Percentiles rank a stretch among this genome's conserved stretches.
These are phyloP conservation scores for Teratosphaeria pseudoeucalypti DNA, from an alignment of 2,329 filamentous ascomycete genomes.

Conservation along the genomic window DNA sequence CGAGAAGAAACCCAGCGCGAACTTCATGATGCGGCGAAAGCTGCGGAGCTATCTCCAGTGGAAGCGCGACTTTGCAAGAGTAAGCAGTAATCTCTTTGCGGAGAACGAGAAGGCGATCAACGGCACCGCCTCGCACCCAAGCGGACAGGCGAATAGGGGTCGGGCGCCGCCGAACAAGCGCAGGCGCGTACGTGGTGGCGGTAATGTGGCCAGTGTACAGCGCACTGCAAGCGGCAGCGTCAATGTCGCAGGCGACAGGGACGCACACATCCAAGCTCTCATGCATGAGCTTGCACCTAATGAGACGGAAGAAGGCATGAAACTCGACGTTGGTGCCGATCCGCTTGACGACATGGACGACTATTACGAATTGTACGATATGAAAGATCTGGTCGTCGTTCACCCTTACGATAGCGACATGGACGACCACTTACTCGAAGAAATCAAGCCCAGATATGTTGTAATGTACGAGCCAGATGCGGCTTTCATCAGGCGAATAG, in stretches of 20 bases:
- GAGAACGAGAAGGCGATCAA: conserved; percentile 71
- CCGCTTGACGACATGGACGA: conserved; percentile 85
- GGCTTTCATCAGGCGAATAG: conserved; percentile 84
- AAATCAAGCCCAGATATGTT: conserved; percentile 84
- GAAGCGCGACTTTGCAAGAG: conserved; percentile 80
- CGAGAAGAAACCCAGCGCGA: conserved; percentile 53
- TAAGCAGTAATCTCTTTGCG: conserved; percentile 66
- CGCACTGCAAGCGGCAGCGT: conserved; percentile 66
- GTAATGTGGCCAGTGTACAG: conserved; percentile 46
- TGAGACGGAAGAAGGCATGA: conserved; percentile 60
- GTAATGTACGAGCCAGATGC: conserved; percentile 98
- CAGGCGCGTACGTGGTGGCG: conserved; percentile 72
- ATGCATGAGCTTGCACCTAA: conserved; percentile 77
- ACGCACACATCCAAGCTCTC: conserved; percentile 68
- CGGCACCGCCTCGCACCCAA: conserved; percentile 42
- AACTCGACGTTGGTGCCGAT: conserved; percentile 65
- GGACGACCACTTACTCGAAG: conserved; percentile 93
- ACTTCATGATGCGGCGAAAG: conserved; percentile 82
- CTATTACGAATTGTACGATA: conserved; percentile 83
- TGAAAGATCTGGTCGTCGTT: conserved; percentile 76
- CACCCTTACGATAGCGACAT: conserved; percentile 93
- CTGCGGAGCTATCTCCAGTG: conserved; percentile 79
- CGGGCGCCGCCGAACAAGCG: conserved; percentile 75
- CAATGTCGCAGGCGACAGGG: conserved; percentile 69
- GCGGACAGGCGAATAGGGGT: conserved; percentile 38